Evolutionary conservation across 192 early-diverging fungal species (phyloP).

Genomic region (Dispira simplex): DNA sequence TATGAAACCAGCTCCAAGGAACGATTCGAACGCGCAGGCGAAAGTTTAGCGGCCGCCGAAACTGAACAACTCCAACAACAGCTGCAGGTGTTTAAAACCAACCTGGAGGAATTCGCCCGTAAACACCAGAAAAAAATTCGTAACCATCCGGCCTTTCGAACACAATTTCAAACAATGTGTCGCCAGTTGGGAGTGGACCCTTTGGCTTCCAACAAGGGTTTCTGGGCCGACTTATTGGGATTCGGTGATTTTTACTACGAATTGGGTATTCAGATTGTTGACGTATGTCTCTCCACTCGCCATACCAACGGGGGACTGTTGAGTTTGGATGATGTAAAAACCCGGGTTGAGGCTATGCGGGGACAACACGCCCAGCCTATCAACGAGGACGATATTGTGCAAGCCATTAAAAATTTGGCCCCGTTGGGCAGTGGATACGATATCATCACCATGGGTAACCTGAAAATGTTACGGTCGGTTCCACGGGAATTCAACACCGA

Average conservation of each 20-base stretch:
- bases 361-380: constrained; percentile 30
- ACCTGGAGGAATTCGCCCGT: constrained; percentile 74
- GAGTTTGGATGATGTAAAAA: constrained; percentile 65
- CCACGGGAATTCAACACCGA: constrained; percentile 82
- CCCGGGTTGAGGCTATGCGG: constrained; percentile 48
- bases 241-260: constrained; percentile 98
- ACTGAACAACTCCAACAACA: constrained; percentile 38
- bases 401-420: constrained; percentile 69
- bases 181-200: constrained; percentile 89
- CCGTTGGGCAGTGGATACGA: constrained; percentile 86
- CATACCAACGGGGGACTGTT: constrained; percentile 82
- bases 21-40: neutral
- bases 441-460: constrained; percentile 60
- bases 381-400: constrained; percentile 66
- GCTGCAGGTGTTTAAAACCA: constrained; percentile 54
- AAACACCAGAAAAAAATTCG: constrained; percentile 80
- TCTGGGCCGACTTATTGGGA: constrained; percentile 88
- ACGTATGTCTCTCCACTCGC: constrained; percentile 74
- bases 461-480: constrained; percentile 75
- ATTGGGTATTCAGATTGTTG: constrained; percentile 82
- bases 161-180: constrained; percentile 90
- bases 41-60: constrained; percentile 8
- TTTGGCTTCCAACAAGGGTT: constrained; percentile 86
- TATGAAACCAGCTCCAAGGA: constrained; percentile 10
- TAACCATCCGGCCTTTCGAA: constrained; percentile 68